Percentiles rank a stretch among this genome's conserved stretches.
phyloP scores from a whole-genome alignment of 2,329 filamentous ascomycete genomes.

The Colletotrichum theobromicola region DNA sequence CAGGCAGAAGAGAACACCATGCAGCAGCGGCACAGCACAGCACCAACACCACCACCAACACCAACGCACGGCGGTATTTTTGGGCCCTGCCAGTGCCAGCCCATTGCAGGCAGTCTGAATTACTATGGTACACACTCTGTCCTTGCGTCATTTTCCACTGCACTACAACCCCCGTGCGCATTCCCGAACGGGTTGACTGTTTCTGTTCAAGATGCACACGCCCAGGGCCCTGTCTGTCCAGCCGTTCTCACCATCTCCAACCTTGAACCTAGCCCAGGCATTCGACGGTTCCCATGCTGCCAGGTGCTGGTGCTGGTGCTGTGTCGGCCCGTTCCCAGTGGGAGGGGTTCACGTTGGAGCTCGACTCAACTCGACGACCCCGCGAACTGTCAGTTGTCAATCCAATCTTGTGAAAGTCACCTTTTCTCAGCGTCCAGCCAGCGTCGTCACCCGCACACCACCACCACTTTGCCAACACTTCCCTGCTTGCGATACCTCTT shows the following conservation, averaged over 20 bases:
- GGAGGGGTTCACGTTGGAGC: neutral
- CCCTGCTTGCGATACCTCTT: neutral
- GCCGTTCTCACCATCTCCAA: neutral
- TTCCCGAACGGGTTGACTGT: neutral
- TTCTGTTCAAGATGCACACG: neutral
- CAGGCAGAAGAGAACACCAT: neutral
- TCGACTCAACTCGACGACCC: neutral
- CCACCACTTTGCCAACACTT: neutral
- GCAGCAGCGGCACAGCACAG: neutral
- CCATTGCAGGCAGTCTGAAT: neutral
- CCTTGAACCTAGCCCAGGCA: neutral
- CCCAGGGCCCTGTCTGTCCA: neutral
- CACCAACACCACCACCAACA: neutral
- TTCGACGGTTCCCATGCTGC: neutral
- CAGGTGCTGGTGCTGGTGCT: no score
- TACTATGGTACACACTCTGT: neutral
- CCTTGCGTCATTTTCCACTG: conserved; percentile 5
- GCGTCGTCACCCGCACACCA: conserved; percentile 1
- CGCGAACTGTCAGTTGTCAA: neutral
- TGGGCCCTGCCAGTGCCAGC: neutral
- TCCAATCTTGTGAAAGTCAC: neutral
- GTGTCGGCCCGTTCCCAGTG: conserved; percentile 5
- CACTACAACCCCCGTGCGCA: neutral
- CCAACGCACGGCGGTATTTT: neutral
- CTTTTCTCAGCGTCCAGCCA: neutral